Conservation (phyloP, 805 yeast species). For the Candida golubevii region DNA sequence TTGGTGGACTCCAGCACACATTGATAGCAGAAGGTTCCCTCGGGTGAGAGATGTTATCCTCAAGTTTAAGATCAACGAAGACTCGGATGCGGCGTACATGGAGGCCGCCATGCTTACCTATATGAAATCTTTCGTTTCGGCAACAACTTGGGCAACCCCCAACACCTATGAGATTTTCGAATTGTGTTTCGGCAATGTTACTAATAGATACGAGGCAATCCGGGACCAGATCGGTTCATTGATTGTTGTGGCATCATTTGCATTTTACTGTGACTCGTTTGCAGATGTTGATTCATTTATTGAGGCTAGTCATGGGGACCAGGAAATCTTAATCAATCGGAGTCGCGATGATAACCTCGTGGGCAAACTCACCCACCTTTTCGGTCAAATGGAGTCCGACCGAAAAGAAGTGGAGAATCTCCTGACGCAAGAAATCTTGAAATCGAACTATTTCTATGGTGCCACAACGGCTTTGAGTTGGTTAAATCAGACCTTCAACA, state of each 20-base stretch:
- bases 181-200: slow-evolving; percentile 44
- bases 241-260: slow-evolving; percentile 43
- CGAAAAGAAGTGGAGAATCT: slow-evolving; percentile 33
- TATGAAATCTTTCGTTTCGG: slow-evolving; percentile 45
- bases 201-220: slow-evolving; percentile 71
- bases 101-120: slow-evolving; percentile 60
- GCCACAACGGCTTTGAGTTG: slow-evolving; percentile 64
- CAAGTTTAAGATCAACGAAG: slow-evolving; percentile 43
- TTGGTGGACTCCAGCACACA: slow-evolving; percentile 67
- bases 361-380: slow-evolving; percentile 14
- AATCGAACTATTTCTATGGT: slow-evolving; percentile 57
- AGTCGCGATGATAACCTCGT: slow-evolving; percentile 34
- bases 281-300: slow-evolving; percentile 37
- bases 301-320: slow-evolving; percentile 23
- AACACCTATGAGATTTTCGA: slow-evolving; percentile 41
- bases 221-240: slow-evolving; percentile 63
- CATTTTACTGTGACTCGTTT: slow-evolving; percentile 41
- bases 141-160: slow-evolving; percentile 54
- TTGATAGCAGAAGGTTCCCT: slow-evolving; percentile 65
- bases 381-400: slow-evolving; percentile 34
- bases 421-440: slow-evolving; percentile 52
- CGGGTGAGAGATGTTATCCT: slow-evolving; percentile 43
- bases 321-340: slow-evolving; percentile 4
- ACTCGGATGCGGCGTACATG: slow-evolving; percentile 58
- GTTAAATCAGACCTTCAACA: slow-evolving; percentile 49